Evolutionary conservation across 2,329 filamentous ascomycete genomes (phyloP).

Genomic region (Huntiella moniliformis): DNA sequence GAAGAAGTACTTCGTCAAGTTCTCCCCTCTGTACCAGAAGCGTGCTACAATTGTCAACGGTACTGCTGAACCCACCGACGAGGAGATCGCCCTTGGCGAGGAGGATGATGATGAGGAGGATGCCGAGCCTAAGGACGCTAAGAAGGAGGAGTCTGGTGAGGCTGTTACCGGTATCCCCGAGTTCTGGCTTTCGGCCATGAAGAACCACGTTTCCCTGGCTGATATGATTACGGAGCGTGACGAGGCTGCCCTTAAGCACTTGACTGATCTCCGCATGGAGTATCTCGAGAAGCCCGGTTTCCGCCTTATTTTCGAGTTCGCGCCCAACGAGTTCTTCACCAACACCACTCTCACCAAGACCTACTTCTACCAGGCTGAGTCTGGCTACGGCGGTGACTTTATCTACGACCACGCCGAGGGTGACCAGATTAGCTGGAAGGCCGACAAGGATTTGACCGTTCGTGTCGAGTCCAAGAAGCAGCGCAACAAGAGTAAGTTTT

Average conservation of each 20-base stretch:
- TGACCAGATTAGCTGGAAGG: conserved; percentile 94
- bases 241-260: conserved; percentile 75
- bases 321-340: conserved; percentile 87
- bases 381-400: conserved; percentile 94
- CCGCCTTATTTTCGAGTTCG: conserved; percentile 94
- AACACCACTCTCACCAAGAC: conserved; percentile 97
- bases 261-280: conserved; percentile 94
- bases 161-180: conserved; percentile 70
- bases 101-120: conserved; percentile 51
- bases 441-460: conserved; percentile 81
- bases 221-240: conserved; percentile 98
- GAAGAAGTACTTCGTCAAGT: conserved; percentile 99
- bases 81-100: conserved; percentile 75
- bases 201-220: conserved; percentile 91
- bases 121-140: conserved; percentile 35
- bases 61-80: conserved; percentile 62
- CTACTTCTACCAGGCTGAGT: conserved; percentile 98
- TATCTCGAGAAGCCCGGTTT: conserved; percentile 97
- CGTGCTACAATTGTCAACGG: conserved; percentile 88
- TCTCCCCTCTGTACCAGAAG: conserved; percentile 92
- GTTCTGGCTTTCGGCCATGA: conserved; percentile 99
- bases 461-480: conserved; percentile 98
- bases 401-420: conserved; percentile 99
- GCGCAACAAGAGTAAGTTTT: conserved; percentile 80
- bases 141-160: conserved; percentile 31